Evolutionary conservation across 306 rosid genomes (phyloP), one percentile per base, ranked within the genome.

Genomic region (Mimosa pudica): DNA sequence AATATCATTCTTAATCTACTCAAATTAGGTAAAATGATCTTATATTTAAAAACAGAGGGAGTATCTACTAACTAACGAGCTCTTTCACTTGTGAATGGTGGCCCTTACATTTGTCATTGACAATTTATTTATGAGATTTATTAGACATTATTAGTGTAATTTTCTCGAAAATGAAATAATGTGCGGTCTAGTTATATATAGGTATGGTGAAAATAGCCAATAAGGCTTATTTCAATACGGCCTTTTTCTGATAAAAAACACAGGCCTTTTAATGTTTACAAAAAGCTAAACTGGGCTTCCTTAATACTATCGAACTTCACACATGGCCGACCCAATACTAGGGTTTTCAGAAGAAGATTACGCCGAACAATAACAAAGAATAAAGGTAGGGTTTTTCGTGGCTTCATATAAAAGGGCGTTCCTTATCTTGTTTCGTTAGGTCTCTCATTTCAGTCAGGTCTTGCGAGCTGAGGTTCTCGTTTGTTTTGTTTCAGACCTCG

Each of bases 321-420:
- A 10, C 7, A 2, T 3, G 18, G 16, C 77, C 24, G 4, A 44
- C 10, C 77, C 24, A 77, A 81, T 2, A 0, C 16, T 1, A 64
- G 64, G 60, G 13, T 73, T 77, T 42, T 18, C 10, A 13, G 57
- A 70, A 5, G 5, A 45, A 70, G n/a, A 74, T 42, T 9, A 0
- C 3, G 52, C 10, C 52, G 0, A 60, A 33, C 51, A 4, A 6
- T 6, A 11, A 14, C 24, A 11, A 72, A 24, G 30, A 24, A 66
- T 71, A 65, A 32, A 55, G 1, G 63, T 80, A 77, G 86, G 89
- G 86, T 82, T 86, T 80, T 83, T 61, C 4, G 3, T 20, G 73
- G 45, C 61, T 70, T 47, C 20, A 41, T 86, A 86, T 80, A 86
- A 86, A 83, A 77, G 5, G 81, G 45, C 30, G 65, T 33, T 68